Base-by-base conservation (phyloP, 768 basidiomycete genomes). In the Rhodotorula paludigena region DNA sequence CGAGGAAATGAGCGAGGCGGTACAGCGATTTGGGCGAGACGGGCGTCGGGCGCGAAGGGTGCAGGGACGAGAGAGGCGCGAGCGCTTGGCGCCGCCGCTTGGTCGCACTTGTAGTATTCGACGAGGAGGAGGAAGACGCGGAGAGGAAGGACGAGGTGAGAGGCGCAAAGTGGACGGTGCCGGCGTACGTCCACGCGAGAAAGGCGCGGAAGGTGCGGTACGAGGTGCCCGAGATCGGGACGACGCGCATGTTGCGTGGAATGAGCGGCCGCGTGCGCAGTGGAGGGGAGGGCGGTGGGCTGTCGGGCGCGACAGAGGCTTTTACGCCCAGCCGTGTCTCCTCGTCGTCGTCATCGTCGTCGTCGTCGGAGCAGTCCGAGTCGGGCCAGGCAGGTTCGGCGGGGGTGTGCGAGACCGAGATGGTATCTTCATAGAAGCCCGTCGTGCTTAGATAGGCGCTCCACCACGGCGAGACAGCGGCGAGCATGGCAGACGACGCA, bases 1-100 rank as follows among this genome's bases (percentile, higher is more conserved):
- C 63, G 38, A 69, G 68, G 53, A 69, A 64, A 35, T 69, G 68
- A 2, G 68, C 45, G 53, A 69, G 62, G 52, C 39, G 42, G 54
- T 64, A 69, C 18, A 69, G 35, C 18, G 62, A 49, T n/a, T 60
- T 60, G 4, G 68, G 63, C 0, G 68, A 69, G 57, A 62, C 30
- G 7, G 57, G 61, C 3, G 9, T 8, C 4, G 60, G 61, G 2
- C 18, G 42, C 25, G 33, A 32, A 5, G 66, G 61, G 25, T 53
- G 5, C 25, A 68, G 60, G 2, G 28, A 2, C 16, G 23, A 4
- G 15, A 23, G 25, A 4, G 57, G 35, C 4, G 49, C 39, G 62
- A 57, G 35, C 10, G 32, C 25, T 3, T 14, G 32, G 12, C 11
- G 28, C 21, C 48, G 33, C 16, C 30, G 44, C 3, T 32, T 3